Evolutionary conservation across 208 protist species (phyloP), one percentile per base, ranked within the genome.

Genomic region (Polymyxa betae): DNA sequence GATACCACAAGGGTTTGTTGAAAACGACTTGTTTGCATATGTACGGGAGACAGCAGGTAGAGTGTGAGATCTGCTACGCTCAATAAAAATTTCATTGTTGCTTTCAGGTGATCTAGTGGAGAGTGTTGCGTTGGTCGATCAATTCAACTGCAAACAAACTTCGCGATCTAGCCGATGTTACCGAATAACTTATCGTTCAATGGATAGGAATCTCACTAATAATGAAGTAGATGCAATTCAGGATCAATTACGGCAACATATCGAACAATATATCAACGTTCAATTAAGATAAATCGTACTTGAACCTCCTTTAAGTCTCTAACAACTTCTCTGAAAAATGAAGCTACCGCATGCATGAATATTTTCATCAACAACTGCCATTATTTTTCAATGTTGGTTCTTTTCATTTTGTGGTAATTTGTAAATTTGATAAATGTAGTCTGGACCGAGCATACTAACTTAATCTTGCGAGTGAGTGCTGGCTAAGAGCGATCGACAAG

Each of bases 101-200:
- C 24, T 60, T 35, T 92, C 91, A 38, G 95, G 95, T 32, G 94
- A 96, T 82, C 88, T 96, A 10, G 93, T 96, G 24, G 95, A 96
- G 91, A 91, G 66, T 24, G 95, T 96, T 0, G 45, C 89, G 41
- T 78, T 95, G 43, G 89, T 96, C 54, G 93, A 95, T 82, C 64
- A 94, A n/a, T 97, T 97, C 89, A 92, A 43, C 38, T 93, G 97
- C 93, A 94, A 94, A 40, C 97, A 97, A 91, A 95, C 92, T 24
- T 64, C 82, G 1, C 87, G 89, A 0, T 89, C 82, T 43, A 92
- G 90, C 90, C 89, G 95, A 49, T 97, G 96, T 88, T 97, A 94
- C 91, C 93, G 96, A 54, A 97, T 97, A 77, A 93, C 92, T 20
- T 97, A 97, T 90, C 89, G 96, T 45, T 95, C 92, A 35, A 95